Evolutionary conservation across 805 yeast species (phyloP).

Genomic region (Teunomyces funiuensis): DNA sequence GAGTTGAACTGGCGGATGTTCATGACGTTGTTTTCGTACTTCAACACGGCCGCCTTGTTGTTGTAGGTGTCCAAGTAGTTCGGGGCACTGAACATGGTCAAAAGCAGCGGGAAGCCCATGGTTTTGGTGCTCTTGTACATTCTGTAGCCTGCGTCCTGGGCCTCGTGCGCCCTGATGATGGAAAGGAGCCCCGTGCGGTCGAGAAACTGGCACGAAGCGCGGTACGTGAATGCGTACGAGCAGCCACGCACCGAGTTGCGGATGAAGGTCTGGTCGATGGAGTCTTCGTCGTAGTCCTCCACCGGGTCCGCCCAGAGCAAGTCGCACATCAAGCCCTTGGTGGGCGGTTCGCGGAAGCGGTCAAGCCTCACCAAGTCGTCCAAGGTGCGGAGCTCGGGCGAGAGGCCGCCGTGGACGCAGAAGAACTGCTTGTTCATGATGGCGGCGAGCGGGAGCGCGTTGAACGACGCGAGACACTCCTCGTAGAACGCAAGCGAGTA

Average conservation of each 20-base stretch:
- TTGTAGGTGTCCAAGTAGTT: constrained; percentile 90
- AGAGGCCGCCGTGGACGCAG: constrained; percentile 95
- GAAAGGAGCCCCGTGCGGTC: constrained; percentile 75
- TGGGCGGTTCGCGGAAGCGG: constrained; percentile 90
- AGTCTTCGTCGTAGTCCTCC: constrained; percentile 73
- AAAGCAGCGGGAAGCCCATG: constrained; percentile 84
- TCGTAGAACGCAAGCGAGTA: constrained; percentile 66
- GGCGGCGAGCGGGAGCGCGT: constrained; percentile 88
- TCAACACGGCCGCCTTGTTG: constrained; percentile 92
- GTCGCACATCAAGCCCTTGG: constrained; percentile 92
- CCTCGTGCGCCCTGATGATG: constrained; percentile 95
- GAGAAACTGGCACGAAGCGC: constrained; percentile 77
- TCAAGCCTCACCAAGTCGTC: constrained; percentile 69
- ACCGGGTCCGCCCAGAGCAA: constrained; percentile 94
- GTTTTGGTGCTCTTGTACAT: constrained; percentile 85
- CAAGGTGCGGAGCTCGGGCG: constrained; percentile 74
- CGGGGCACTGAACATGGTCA: constrained; percentile 94
- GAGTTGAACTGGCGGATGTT: constrained; percentile 92
- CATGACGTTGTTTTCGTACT: constrained; percentile 89
- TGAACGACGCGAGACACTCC: constrained; percentile 74
- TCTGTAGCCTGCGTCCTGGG: constrained; percentile 95
- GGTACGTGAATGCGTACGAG: constrained; percentile 83
- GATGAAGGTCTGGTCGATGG: constrained; percentile 48
- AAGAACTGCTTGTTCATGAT: constrained; percentile 90
- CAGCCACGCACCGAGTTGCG: constrained; percentile 85